Evolutionary conservation across 2,329 filamentous ascomycete genomes (phyloP).

Genomic region (Penicillium frequentans): DNA sequence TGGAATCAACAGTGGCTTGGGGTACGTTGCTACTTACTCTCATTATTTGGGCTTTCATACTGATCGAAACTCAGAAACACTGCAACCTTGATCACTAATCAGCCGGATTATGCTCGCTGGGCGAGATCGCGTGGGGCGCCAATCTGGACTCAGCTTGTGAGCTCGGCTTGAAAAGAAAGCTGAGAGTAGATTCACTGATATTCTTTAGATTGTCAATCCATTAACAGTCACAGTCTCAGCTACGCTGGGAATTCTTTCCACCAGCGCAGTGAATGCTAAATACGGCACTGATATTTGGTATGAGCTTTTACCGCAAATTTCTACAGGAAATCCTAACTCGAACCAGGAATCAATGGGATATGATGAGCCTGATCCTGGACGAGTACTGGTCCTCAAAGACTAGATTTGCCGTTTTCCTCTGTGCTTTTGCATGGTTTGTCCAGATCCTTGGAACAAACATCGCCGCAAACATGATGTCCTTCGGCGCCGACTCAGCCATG

Average conservation of each 20-base stretch:
- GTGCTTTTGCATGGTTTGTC: slow-evolving; percentile 4
- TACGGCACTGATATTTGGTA: slow-evolving; percentile 3
- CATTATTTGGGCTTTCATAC: neutral
- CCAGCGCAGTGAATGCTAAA: slow-evolving; percentile 2
- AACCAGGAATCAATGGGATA: slow-evolving; percentile 5
- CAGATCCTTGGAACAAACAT: slow-evolving; percentile 5
- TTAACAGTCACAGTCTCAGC: slow-evolving; percentile 1
- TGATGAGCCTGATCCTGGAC: slow-evolving; percentile 4
- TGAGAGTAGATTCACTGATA: neutral
- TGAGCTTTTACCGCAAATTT: neutral
- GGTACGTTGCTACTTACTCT: neutral
- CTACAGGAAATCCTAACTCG: neutral
- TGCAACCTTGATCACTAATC: slow-evolving; percentile 4
- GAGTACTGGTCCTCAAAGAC: slow-evolving; percentile 1
- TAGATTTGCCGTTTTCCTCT: slow-evolving; percentile 2
- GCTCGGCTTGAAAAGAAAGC: neutral
- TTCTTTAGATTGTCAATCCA: neutral
- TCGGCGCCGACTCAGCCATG: slow-evolving; percentile 3
- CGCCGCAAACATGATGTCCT: slow-evolving; percentile 5
- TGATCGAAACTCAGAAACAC: neutral
- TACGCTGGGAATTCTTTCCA: neutral
- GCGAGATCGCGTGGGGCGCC: neutral
- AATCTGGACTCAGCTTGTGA: slow-evolving; percentile 4
- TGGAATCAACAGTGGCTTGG: slow-evolving; percentile 5
- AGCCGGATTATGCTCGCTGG: slow-evolving; percentile 7